A percentile compares a stretch with the other conserved stretches of the same genome.
Conservation (phyloP, 73 alveolate species). For the Paramecium biaurelia region DNA sequence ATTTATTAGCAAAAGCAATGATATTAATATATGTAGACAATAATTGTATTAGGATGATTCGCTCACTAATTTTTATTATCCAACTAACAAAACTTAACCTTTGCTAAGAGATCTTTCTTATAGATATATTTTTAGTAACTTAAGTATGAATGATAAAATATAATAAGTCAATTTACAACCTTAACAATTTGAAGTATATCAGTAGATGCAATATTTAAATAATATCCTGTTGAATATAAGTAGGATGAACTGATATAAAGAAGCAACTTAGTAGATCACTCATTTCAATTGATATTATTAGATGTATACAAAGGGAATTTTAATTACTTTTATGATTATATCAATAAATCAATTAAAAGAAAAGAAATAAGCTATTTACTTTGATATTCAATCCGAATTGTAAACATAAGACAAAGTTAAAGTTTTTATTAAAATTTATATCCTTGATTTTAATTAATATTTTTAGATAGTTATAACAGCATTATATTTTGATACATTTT, state of each 20-base stretch:
- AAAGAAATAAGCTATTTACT: background rate
- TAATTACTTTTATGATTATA: no score
- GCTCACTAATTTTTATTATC: background rate
- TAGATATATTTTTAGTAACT: background rate
- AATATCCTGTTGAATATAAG: background rate
- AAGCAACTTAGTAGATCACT: background rate
- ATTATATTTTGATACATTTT: no score
- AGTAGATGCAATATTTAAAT: background rate
- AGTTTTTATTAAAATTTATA: no score
- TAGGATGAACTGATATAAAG: background rate
- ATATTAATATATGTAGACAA: background rate
- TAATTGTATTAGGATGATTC: background rate
- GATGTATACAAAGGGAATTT: no score
- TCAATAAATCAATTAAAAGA: background rate
- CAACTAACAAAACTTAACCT: no score
- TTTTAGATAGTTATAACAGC: no score
- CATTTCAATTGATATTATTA: background rate
- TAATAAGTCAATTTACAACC: background rate
- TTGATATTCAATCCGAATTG: background rate
- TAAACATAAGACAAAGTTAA: conserved; percentile 11
- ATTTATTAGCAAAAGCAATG: background rate
- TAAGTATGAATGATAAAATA: background rate
- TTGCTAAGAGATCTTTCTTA: no score
- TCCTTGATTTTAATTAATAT: no score
- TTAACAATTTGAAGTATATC: background rate